Conservation (phyloP, 208 protist genomes). For the Trypanosoma lewisi region DNA sequence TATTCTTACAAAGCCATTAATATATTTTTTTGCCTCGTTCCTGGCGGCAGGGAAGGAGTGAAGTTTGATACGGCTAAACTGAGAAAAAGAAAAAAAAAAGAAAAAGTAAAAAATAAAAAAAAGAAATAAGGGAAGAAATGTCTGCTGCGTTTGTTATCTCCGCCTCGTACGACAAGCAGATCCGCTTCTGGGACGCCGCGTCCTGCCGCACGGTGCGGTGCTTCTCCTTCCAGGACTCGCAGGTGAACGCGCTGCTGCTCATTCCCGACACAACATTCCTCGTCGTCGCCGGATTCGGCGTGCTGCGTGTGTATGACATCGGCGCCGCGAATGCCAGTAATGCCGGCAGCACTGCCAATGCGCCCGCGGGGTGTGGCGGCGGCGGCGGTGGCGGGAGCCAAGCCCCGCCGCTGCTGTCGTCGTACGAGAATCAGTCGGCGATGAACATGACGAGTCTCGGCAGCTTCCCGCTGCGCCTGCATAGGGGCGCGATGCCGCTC, state of each 20-base stretch:
- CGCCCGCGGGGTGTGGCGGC: not conserved
- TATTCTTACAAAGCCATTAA: too few species aligned
- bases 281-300: conserved; percentile 66
- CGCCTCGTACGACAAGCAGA: conserved; percentile 87
- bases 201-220: conserved; percentile 65
- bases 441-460: conserved; percentile 87
- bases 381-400: conserved; percentile 19
- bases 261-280: conserved; percentile 58
- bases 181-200: conserved; percentile 76
- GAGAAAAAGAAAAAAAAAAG: too few species aligned
- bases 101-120: not conserved
- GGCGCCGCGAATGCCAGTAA: not conserved
- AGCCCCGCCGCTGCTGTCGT: conserved; percentile 51
- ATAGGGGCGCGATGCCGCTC: not conserved
- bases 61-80: too few species aligned
- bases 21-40: too few species aligned
- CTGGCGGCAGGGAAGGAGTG: too few species aligned
- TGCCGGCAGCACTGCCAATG: too few species aligned
- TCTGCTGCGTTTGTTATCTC: conserved; percentile 49
- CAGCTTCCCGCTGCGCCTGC: conserved; percentile 40
- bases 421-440: conserved; percentile 65
- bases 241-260: conserved; percentile 72
- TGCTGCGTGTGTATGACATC: conserved; percentile 69
- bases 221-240: conserved; percentile 78
- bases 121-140: conserved; percentile 19